Base-by-base conservation (phyloP, 352 stramenopile genomes). In the Globisporangium echinulatum region DNA sequence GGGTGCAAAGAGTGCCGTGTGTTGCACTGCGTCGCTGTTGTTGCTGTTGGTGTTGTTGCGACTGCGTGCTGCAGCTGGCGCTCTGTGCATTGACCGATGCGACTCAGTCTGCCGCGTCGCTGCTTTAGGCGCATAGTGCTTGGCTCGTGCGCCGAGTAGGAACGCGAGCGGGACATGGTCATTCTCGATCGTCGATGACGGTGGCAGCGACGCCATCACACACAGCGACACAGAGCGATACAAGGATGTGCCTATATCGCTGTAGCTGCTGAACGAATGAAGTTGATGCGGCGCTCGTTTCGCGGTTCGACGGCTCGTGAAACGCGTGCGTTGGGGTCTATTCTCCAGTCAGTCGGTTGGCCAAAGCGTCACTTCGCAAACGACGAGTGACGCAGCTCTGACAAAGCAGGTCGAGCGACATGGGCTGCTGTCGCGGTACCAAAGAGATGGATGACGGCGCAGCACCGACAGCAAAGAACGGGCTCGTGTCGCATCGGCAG, bases 111-210 rank as follows among this genome's bases (percentile, higher is more conserved):
- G 40, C 14, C 5, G 1, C 17, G 40, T 19, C 5, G 9, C 38
- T 14, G 39, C 46, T 3, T 17, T 17, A 25, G 25, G 38, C 0
- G 70, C 55, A 58, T 87, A 90, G 17, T 70, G 54, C 49, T 67
- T 79, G 11, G 65, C 71, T 3, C 71, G 70, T 36, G 67, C 54
- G 2, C 82, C 82, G 4, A 89, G 79, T 14, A 91, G 68, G 60
- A 91, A 91, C 42, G 75, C 66, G 14, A 91, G 68, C 40, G 82
- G 82, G 5, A 91, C 74, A 63, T 91, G 63, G 43, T 85, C 75
- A 38, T 80, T 72, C 54, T 51, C 54, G 43, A 70, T 77, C 66
- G 40, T 44, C 40, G 40, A 13, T 13, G 40, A 44, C 40, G 46
- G 46, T 14, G 46, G 5, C 10, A 47, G 60, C 51, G 52, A 63